Evolutionary conservation across 768 basidiomycete species (phyloP).

Genomic region (Tricholoma sp.): DNA sequence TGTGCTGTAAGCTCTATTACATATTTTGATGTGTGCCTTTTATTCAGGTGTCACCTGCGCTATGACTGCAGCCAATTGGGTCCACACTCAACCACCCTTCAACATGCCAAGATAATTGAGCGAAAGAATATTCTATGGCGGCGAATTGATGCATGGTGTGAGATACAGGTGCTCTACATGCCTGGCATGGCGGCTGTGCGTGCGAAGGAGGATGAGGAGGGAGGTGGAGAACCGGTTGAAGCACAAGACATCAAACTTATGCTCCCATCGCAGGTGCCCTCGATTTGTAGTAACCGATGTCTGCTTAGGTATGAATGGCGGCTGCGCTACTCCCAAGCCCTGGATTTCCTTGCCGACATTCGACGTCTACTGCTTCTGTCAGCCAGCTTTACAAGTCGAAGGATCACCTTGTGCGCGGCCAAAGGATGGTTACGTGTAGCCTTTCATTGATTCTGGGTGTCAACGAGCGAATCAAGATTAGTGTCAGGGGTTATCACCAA

Average conservation of each 20-base stretch:
- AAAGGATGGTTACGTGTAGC: no score
- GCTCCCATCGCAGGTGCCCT: not conserved
- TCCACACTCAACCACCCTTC: conserved; percentile 13
- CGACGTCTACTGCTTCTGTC: conserved; percentile 9
- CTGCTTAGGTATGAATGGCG: conserved; percentile 10
- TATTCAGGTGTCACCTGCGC: not conserved
- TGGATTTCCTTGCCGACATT: not conserved
- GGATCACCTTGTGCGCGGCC: not conserved
- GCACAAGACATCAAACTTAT: not conserved
- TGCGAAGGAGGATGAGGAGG: not conserved
- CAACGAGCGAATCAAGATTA: not conserved
- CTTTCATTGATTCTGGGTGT: not conserved
- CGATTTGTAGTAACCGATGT: not conserved
- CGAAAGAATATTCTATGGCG: conserved; percentile 1
- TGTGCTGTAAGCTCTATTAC: not conserved
- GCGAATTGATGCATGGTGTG: conserved; percentile 11
- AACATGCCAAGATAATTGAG: conserved; percentile 4
- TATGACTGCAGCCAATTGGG: not conserved
- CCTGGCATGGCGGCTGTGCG: not conserved
- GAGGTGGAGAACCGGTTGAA: not conserved
- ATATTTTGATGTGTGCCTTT: not conserved
- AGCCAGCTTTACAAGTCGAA: not conserved
- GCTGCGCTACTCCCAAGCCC: not conserved
- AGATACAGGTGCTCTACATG: conserved; percentile 13
- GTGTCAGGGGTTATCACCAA: not conserved